Evolutionary conservation across 192 early-diverging fungal species (phyloP).

Genomic region (Chytriomyces hyalinus): DNA sequence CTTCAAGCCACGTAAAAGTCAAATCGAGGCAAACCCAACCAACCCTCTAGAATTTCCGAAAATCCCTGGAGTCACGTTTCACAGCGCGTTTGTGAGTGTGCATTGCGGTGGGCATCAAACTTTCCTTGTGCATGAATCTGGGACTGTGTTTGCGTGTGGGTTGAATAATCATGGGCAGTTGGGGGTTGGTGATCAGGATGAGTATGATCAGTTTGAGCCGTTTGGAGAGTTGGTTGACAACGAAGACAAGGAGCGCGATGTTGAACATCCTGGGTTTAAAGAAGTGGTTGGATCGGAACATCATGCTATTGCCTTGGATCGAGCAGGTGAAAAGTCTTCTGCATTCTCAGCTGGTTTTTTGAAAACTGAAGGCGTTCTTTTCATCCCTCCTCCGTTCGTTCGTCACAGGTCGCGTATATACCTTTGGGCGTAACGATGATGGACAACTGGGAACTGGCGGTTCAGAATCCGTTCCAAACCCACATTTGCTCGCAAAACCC

Average conservation of each 20-base stretch:
- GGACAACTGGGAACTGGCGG: slow-evolving; percentile 76
- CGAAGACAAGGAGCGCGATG: slow-evolving; percentile 39
- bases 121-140: slow-evolving; percentile 74
- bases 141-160: slow-evolving; percentile 80
- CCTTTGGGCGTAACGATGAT: slow-evolving; percentile 86
- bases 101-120: slow-evolving; percentile 85
- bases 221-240: slow-evolving; percentile 55
- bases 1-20: slow-evolving; percentile 63
- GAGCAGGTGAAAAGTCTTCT: slow-evolving; percentile 54
- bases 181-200: slow-evolving; percentile 61
- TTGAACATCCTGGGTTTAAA: slow-evolving; percentile 42
- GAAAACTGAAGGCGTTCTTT: background rate
- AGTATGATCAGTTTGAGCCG: slow-evolving; percentile 53
- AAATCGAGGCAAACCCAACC: slow-evolving; percentile 36
- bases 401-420: slow-evolving; percentile 63
- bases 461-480: slow-evolving; percentile 56
- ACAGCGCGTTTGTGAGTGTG: slow-evolving; percentile 64
- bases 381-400: slow-evolving; percentile 5
- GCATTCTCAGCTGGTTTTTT: background rate
- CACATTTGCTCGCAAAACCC: slow-evolving; percentile 52
- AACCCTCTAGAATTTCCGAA: slow-evolving; percentile 45
- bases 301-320: slow-evolving; percentile 78
- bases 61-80: background rate
- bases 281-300: slow-evolving; percentile 84
- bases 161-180: slow-evolving; percentile 92